Evolutionary conservation across 129 eudicot species (phyloP), one percentile per base, ranked within the genome.

Genomic region (Erigeron canadensis): DNA sequence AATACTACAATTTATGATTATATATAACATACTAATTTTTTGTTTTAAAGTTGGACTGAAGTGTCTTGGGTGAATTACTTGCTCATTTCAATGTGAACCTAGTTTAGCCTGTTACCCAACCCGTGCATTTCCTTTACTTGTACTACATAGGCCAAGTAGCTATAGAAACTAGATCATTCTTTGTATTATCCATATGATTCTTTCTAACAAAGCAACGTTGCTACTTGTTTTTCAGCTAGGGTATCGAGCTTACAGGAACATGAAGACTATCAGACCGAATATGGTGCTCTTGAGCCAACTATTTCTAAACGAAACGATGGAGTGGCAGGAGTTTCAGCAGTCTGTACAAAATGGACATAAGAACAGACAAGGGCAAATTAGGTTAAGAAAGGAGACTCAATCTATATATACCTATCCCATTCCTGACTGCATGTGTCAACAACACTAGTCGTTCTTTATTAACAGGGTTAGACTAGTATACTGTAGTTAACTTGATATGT

Each of bases 381-480:
- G 90, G 75, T 60, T 85, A 53, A 74, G 98, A 50, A 94, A 86
- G 73, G 84, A 70, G 56, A 77, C 80, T 15, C 98, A 94, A 69
- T 94, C 98, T 2, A 79, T 89, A 73, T 94, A 94, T 57, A 94
- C 98, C 6, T 94, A 94, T 59, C 98, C 98, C 7, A 88, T 81
- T 66, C 98, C 97, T 15, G 97, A 94, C 76, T 94, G 98, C 80
- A 94, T 94, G 97, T 94, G 98, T 75, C 74, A 74, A 53, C 81
- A 74, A 53, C 74, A 74, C 38, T 61, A 5, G 67, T 58, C 6
- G 4, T 10, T 56, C 17, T 46, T 28, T 5, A 41, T 10, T 55
- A 16, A 18, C 1, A 34, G 73, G 34, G n/a, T 69, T 51, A 65
- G 15, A 65, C 10, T 15, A 65, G 34, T 10, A 53, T 17, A n/a